phyloP scores from a whole-genome alignment of 768 basidiomycete genomes.

The Auricularia auricula-judae region DNA sequence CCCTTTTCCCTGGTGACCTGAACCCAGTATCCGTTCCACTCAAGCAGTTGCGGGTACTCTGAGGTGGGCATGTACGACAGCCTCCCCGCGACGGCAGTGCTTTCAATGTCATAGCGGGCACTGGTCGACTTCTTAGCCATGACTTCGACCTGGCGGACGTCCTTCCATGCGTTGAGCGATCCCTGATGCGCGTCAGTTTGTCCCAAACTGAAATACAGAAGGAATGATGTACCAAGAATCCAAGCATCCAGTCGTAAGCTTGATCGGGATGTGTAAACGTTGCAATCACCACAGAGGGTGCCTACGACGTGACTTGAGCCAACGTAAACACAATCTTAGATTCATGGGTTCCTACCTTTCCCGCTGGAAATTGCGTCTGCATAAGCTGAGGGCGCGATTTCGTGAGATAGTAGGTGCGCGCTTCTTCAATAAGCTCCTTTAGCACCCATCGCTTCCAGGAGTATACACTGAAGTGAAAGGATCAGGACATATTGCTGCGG shows the following conservation, averaged over 20 bases:
- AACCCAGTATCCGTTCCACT: slow-evolving; percentile 32
- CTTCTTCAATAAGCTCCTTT: not conserved
- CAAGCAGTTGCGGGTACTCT: slow-evolving; percentile 29
- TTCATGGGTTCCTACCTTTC: not conserved
- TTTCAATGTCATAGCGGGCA: slow-evolving; percentile 24
- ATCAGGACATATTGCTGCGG: not conserved
- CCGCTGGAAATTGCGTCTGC: not conserved
- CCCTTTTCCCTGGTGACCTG: slow-evolving; percentile 12
- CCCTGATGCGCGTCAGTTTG: not conserved
- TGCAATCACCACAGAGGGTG: slow-evolving; percentile 22
- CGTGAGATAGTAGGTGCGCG: not conserved
- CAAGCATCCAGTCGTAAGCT: slow-evolving; percentile 38
- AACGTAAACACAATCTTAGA: not conserved
- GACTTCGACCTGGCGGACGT: slow-evolving; percentile 31
- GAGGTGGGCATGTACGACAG: slow-evolving; percentile 34
- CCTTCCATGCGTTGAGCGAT: slow-evolving; percentile 26
- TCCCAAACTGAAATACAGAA: no score
- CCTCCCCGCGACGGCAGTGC: slow-evolving; percentile 11
- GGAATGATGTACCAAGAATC: slow-evolving; percentile 26
- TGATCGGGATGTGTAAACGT: slow-evolving; percentile 37
- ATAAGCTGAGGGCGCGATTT: not conserved
- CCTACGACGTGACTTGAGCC: not conserved
- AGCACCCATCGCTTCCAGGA: not conserved
- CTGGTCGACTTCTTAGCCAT: slow-evolving; percentile 28
- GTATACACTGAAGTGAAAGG: not conserved